Conservation (phyloP, 768 basidiomycete species). For the Leccinum disarticulatum region DNA sequence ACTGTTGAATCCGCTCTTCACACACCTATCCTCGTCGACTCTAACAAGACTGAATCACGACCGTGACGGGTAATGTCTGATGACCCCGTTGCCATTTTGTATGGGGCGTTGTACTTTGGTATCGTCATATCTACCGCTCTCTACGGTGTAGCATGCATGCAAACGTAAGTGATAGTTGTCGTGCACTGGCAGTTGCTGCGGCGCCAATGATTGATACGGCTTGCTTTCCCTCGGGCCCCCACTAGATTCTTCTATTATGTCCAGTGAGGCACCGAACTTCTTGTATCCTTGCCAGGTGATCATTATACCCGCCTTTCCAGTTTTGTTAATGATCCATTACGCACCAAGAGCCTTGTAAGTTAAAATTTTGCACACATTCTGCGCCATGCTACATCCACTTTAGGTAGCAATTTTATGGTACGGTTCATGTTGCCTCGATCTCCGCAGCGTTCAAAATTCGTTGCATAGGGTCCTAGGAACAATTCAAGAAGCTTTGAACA, state of each 20-base stretch:
- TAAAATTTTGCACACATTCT: neutral
- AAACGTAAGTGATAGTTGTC: neutral
- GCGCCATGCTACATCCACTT: neutral
- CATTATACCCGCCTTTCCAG: neutral
- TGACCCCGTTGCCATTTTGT: neutral
- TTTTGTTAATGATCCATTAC: neutral
- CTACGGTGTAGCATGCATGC: neutral
- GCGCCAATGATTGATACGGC: neutral
- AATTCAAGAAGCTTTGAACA: neutral
- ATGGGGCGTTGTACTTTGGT: too few species aligned
- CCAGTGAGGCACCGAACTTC: neutral
- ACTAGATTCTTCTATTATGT: neutral
- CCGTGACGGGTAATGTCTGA: too few species aligned
- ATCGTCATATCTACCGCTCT: neutral
- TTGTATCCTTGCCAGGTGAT: neutral
- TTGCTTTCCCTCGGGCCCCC: neutral
- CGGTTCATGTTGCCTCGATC: neutral
- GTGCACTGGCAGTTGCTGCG: neutral
- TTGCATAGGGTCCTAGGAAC: neutral
- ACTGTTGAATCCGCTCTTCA: too few species aligned
- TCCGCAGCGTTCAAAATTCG: neutral
- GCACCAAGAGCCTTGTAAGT: neutral
- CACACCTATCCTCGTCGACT: too few species aligned
- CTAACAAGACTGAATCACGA: too few species aligned
- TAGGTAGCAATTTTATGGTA: slow-evolving; percentile 1